Evolutionary conservation across 2,329 filamentous ascomycete genomes (phyloP).

Genomic region (Xylariaceae sp.): DNA sequence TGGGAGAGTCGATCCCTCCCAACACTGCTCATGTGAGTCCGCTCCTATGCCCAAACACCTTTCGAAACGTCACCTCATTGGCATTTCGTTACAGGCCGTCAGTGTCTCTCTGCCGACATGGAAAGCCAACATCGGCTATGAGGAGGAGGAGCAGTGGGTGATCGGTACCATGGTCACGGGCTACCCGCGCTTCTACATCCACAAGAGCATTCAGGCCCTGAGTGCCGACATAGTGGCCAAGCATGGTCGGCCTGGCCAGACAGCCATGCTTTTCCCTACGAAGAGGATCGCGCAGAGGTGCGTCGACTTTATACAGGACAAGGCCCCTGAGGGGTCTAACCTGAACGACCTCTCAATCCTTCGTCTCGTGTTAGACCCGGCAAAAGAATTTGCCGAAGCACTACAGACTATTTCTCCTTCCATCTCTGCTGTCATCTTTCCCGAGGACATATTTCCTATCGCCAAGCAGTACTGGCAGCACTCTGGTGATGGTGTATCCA

Average conservation of each 20-base stretch:
- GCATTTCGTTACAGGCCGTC: constrained; percentile 70
- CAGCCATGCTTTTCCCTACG: constrained; percentile 86
- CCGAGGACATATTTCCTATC: constrained; percentile 68
- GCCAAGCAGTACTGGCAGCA: constrained; percentile 99
- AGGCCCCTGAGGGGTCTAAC: constrained; percentile 58
- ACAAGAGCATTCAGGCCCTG: constrained; percentile 80
- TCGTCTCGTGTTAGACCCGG: constrained; percentile 68
- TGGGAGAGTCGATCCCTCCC: constrained; percentile 77
- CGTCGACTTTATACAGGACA: constrained; percentile 71
- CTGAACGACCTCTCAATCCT: constrained; percentile 59
- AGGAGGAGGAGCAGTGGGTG: constrained; percentile 92
- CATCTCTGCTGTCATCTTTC: constrained; percentile 75
- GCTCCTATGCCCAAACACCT: background rate
- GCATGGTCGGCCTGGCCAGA: constrained; percentile 66
- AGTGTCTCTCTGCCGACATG: constrained; percentile 96
- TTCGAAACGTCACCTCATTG: background rate
- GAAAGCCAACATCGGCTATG: constrained; percentile 89
- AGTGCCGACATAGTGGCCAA: constrained; percentile 69
- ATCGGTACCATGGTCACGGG: constrained; percentile 83
- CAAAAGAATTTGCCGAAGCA: constrained; percentile 57
- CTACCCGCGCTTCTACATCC: constrained; percentile 95
- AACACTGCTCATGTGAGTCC: constrained; percentile 79
- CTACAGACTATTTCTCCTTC: constrained; percentile 64
- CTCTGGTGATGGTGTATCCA: constrained; percentile 89
- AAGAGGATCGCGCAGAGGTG: constrained; percentile 73